Percentiles rank a stretch among this genome's conserved stretches.
Conservation (phyloP, 176 grass and related monocot genomes). For the Oryza nivara region DNA sequence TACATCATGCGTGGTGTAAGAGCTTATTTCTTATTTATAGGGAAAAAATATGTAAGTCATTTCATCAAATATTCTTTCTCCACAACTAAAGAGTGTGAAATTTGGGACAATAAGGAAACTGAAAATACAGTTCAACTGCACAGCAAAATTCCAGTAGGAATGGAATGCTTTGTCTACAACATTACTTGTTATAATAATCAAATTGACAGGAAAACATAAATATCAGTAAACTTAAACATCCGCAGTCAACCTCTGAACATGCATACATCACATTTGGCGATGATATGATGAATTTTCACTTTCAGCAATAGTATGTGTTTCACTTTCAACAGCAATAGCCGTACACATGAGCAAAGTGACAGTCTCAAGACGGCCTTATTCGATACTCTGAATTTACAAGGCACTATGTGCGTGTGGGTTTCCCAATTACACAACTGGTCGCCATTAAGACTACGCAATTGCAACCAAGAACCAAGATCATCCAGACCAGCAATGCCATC, state of each 20-base stretch:
- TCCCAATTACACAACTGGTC: not conserved
- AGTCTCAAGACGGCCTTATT: not conserved
- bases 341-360: not conserved
- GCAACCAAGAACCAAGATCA: conserved; percentile 20
- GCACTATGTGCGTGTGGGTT: not conserved
- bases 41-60: not conserved
- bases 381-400: not conserved
- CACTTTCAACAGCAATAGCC: not conserved
- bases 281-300: too few species aligned
- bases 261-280: not conserved
- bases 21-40: not conserved
- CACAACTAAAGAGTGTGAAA: conserved; percentile 13
- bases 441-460: not conserved
- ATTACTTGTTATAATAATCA: not conserved
- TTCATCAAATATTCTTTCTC: not conserved
- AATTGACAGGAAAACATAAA: not conserved
- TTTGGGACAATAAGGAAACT: not conserved
- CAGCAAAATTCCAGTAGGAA: not conserved
- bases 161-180: not conserved
- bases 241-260: not conserved
- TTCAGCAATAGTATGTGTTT: too few species aligned
- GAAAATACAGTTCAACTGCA: not conserved
- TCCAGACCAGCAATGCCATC: not conserved
- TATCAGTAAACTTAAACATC: not conserved
- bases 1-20: conserved; percentile 16